These are phyloP conservation scores for Echeveria elegans DNA, from an alignment of 164 flowering plant species.

Conservation along the genomic window DNA sequence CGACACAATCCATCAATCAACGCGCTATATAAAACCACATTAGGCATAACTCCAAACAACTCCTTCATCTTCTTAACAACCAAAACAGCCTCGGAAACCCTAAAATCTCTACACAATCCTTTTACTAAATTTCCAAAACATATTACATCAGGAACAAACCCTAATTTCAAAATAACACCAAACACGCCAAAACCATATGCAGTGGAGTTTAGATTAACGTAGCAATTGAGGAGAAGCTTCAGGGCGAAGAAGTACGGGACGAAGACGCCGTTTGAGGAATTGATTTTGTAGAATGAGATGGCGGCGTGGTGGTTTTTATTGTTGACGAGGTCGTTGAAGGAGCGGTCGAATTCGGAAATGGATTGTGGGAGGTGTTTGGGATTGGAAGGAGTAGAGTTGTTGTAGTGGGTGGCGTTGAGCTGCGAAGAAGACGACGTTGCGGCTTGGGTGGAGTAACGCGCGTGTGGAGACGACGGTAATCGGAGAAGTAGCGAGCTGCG, in stretches of 20 bases:
- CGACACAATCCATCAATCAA: slow-evolving; percentile 4
- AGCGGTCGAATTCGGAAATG: slow-evolving; percentile 1
- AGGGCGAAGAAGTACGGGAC: not conserved
- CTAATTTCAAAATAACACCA: not conserved
- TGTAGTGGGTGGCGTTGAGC: not conserved
- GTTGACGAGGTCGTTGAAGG: not conserved
- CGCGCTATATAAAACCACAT: not conserved
- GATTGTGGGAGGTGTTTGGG: too few species aligned
- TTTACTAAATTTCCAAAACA: not conserved
- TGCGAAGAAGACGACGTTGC: not conserved
- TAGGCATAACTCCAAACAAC: not conserved
- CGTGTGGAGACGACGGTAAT: not conserved
- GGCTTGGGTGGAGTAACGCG: not conserved
- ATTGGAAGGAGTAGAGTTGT: not conserved
- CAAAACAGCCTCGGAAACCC: not conserved
- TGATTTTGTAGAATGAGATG: not conserved
- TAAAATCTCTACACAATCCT: not conserved
- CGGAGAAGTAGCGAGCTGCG: not conserved
- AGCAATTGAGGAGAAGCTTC: slow-evolving; percentile 3
- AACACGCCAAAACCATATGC: not conserved
- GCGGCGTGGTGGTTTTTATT: not conserved
- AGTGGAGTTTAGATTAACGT: not conserved
- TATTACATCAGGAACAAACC: not conserved
- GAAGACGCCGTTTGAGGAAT: not conserved
- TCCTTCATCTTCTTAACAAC: not conserved